Percentiles rank a stretch among this genome's conserved stretches.
phyloP scores from a whole-genome alignment of 257 asterid genomes.

The Plantago ovata region DNA sequence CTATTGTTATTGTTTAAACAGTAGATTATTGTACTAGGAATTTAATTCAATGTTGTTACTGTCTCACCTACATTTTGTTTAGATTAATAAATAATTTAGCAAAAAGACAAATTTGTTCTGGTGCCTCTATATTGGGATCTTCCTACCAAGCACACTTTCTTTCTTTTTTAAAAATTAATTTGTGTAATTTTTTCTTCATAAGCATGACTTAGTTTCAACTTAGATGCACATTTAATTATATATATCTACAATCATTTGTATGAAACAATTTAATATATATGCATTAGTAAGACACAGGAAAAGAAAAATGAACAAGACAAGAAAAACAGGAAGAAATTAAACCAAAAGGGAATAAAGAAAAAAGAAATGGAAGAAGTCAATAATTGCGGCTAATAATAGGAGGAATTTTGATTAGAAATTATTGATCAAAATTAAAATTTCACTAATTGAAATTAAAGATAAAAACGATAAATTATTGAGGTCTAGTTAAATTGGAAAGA shows the following conservation, averaged over 20 bases:
- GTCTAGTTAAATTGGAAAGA: no score
- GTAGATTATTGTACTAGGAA: conserved; percentile 3
- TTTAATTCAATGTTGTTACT: conserved; percentile 25
- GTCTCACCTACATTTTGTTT: conserved; percentile 10
- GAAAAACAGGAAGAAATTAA: not conserved
- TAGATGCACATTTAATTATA: not conserved
- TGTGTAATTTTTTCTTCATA: no score
- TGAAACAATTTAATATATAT: no score
- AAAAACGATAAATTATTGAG: no score
- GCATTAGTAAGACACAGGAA: no score
- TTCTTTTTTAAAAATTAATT: no score
- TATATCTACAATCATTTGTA: not conserved
- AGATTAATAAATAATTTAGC: conserved; percentile 9
- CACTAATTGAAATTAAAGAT: no score
- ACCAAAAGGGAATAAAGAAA: not conserved
- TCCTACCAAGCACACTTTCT: not conserved
- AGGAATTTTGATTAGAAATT: no score
- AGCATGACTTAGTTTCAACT: not conserved
- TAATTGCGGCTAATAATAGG: no score
- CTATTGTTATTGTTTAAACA: not conserved
- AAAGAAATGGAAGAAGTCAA: no score
- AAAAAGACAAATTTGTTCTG: conserved; percentile 14
- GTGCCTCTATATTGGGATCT: not conserved
- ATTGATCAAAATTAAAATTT: no score
- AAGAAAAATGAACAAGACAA: not conserved